Evolutionary conservation across 1,284 basidiomycete genomes (phyloP).

Genomic region (Porogramme epimiltina): DNA sequence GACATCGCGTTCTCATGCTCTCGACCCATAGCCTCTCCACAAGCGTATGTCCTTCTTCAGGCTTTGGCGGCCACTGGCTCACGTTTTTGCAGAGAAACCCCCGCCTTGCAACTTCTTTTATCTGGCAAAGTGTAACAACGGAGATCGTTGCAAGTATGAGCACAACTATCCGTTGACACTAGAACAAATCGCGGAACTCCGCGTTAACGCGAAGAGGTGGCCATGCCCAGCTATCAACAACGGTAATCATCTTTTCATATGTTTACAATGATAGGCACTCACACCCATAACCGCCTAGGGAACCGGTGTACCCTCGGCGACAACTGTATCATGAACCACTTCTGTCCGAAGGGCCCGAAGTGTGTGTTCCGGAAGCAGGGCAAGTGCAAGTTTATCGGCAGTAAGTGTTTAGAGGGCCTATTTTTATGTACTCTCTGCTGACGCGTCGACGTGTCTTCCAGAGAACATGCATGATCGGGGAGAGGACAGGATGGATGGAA

Average conservation of each 20-base stretch:
- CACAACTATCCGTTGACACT: conserved; percentile 40
- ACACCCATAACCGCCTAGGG: conserved; percentile 20
- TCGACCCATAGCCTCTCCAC: conserved; percentile 29
- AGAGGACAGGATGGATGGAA: too few species aligned
- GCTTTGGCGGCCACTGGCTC: not conserved
- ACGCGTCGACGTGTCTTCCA: too few species aligned
- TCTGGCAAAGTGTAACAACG: conserved; percentile 37
- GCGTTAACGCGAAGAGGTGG: conserved; percentile 40
- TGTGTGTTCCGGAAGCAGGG: conserved; percentile 34
- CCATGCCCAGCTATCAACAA: conserved; percentile 39
- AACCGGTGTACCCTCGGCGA: conserved; percentile 34
- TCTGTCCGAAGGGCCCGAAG: conserved; percentile 35
- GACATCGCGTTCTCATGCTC: not conserved
- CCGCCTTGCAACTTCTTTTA: conserved; percentile 46
- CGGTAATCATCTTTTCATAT: conserved; percentile 23
- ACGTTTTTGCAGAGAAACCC: conserved; percentile 35
- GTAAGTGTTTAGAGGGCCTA: too few species aligned
- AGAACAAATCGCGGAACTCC: conserved; percentile 36
- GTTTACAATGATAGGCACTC: not conserved
- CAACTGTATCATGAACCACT: conserved; percentile 35
- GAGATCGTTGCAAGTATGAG: conserved; percentile 39
- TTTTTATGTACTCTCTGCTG: too few species aligned
- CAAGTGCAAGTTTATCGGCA: conserved; percentile 36
- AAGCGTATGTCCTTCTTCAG: conserved; percentile 29
- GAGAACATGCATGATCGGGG: too few species aligned